phyloP scores from a whole-genome alignment of 441 rosid species.

The Populus hybrid region DNA sequence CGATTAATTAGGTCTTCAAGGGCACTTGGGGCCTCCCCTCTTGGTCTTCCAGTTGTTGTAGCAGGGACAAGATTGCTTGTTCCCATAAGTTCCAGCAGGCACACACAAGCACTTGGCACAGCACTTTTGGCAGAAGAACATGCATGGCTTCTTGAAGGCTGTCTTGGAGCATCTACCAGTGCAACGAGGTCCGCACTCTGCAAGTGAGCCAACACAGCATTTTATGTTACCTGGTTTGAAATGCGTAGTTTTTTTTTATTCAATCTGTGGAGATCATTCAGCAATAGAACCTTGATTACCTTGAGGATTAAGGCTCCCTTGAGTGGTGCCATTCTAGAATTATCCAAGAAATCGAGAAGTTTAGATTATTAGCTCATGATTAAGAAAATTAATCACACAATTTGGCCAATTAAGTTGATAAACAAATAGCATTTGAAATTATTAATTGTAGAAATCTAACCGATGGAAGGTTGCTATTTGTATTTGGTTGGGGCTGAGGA shows the following conservation, averaged over 20 bases:
- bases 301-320: constrained; percentile 79
- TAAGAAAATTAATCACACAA: too few species aligned
- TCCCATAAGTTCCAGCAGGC: constrained; percentile 47
- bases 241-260: neutral
- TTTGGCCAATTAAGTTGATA: too few species aligned
- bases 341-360: constrained; percentile 2
- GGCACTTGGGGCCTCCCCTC: constrained; percentile 54
- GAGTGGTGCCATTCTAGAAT: constrained; percentile 53
- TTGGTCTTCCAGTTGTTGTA: constrained; percentile 57
- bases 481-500: constrained; percentile 42
- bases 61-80: constrained; percentile 49
- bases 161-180: constrained; percentile 61
- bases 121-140: constrained; percentile 51
- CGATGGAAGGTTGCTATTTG: constrained; percentile 11
- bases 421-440: too few species aligned
- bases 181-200: constrained; percentile 65
- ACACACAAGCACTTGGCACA: constrained; percentile 48
- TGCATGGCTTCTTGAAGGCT: constrained; percentile 56
- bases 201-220: neutral
- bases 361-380: neutral
- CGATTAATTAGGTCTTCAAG: constrained; percentile 12
- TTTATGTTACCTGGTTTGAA: neutral
- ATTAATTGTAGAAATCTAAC: constrained; percentile 23
- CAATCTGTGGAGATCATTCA: neutral
- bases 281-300: constrained; percentile 28